phyloP scores from a whole-genome alignment of 2,329 filamentous ascomycete species.

The Clonostachys rosea region DNA sequence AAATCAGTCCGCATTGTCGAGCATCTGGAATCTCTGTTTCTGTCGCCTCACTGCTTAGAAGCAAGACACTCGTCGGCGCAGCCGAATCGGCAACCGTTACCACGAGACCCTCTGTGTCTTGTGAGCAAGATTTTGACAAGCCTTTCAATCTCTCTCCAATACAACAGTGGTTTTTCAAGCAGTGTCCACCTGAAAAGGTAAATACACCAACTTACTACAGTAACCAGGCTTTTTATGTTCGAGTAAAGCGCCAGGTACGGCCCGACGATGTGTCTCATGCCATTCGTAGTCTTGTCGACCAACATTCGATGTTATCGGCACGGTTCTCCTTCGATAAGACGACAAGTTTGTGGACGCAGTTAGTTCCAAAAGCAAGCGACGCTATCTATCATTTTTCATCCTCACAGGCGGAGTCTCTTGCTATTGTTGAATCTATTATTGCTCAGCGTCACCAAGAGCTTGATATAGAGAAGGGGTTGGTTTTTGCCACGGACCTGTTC shows the following conservation, averaged over 20 bases:
- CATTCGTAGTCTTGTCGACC: conserved; percentile 11
- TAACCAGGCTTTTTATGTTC: conserved; percentile 1
- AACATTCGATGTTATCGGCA: conserved; percentile 1
- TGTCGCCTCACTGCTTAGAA: conserved; percentile 21
- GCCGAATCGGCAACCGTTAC: conserved; percentile 3
- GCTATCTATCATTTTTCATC: neutral
- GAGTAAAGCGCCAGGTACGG: neutral
- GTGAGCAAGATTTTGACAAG: conserved; percentile 33
- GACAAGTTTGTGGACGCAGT: conserved; percentile 4
- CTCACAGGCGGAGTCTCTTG: conserved; percentile 1
- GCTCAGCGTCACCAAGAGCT: conserved; percentile 2
- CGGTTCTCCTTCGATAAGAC: conserved; percentile 1
- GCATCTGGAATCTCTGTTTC: conserved; percentile 18
- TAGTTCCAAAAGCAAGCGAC: neutral
- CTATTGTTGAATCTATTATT: conserved; percentile 6
- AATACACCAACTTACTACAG: neutral
- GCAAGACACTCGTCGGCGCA: conserved; percentile 18
- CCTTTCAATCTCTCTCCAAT: conserved; percentile 16
- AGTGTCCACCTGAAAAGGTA: neutral
- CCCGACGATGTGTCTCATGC: neutral
- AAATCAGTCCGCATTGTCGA: conserved; percentile 29
- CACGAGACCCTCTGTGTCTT: conserved; percentile 10
- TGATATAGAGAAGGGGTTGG: conserved; percentile 1
- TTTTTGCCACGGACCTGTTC: conserved; percentile 9
- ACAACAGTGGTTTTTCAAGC: conserved; percentile 1